These are phyloP conservation scores for Amanita rubescens DNA, from an alignment of 768 basidiomycete genomes.

Conservation along the genomic window DNA sequence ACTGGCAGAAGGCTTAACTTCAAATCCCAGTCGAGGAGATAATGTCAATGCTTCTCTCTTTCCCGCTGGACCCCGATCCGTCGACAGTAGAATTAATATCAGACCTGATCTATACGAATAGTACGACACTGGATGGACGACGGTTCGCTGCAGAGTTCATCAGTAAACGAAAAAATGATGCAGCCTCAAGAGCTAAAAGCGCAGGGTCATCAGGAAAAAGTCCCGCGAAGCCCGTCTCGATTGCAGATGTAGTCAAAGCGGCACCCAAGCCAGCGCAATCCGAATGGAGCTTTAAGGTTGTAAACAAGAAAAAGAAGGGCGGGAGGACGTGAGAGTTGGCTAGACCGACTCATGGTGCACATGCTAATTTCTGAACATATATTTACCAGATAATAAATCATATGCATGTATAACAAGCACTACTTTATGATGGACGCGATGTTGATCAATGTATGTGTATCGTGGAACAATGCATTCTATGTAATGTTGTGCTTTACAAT, in stretches of 20 bases:
- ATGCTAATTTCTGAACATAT: conserved; percentile 5
- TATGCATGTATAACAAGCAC: conserved; percentile 6
- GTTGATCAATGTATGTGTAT: background rate
- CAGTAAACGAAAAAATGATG: conserved; percentile 79
- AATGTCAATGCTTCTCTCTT: conserved; percentile 88
- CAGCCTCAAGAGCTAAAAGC: conserved; percentile 20
- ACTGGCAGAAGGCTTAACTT: background rate
- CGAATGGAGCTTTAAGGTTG: conserved; percentile 90
- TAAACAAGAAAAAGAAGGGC: conserved; percentile 93
- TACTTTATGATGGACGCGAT: background rate
- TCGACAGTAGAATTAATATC: conserved; percentile 88
- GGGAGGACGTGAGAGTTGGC: conserved; percentile 38
- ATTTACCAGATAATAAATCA: conserved; percentile 3
- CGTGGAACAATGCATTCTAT: background rate
- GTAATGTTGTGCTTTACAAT: background rate
- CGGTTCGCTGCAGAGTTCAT: conserved; percentile 93
- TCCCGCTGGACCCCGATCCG: conserved; percentile 83
- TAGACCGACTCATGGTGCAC: background rate
- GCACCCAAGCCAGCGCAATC: conserved; percentile 68
- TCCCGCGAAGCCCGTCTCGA: conserved; percentile 55
- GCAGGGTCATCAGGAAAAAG: conserved; percentile 21
- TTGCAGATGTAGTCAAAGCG: conserved; percentile 87
- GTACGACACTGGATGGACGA: conserved; percentile 90
- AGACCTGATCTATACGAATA: conserved; percentile 91
- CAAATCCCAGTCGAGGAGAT: conserved; percentile 83